These are phyloP conservation scores for Phycomyces nitens DNA, from an alignment of 192 early-diverging fungal species.

Conservation along the genomic window DNA sequence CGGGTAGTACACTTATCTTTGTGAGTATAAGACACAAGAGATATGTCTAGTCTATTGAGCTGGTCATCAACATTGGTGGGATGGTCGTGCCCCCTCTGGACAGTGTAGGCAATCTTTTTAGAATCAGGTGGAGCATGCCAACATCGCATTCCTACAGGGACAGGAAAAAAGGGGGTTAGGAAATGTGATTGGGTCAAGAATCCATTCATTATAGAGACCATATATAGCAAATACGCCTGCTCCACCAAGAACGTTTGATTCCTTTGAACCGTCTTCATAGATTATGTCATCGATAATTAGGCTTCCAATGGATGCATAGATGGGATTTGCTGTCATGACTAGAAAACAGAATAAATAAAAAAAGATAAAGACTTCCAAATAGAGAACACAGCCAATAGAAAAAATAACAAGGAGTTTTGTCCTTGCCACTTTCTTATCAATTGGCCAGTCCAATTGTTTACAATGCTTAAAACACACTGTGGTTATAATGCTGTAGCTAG, in stretches of 20 bases:
- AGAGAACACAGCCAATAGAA: too few relatives aligned
- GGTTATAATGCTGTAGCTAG: too few relatives aligned
- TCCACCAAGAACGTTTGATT: conserved; percentile 33
- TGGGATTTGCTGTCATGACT: background rate
- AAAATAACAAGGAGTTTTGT: too few relatives aligned
- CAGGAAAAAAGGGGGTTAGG: background rate
- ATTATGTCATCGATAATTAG: conserved; percentile 38
- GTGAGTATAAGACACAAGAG: conserved; percentile 22
- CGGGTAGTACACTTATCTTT: conserved; percentile 30
- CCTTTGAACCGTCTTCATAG: conserved; percentile 31
- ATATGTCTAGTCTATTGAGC: conserved; percentile 26
- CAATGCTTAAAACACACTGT: too few relatives aligned
- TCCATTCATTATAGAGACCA: conserved; percentile 19
- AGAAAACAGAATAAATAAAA: background rate
- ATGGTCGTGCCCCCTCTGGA: conserved; percentile 38
- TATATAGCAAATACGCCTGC: conserved; percentile 42
- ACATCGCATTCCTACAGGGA: conserved; percentile 35
- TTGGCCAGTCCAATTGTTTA: too few relatives aligned
- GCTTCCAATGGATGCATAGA: conserved; percentile 25
- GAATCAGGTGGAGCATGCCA: conserved; percentile 32
- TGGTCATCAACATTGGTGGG: conserved; percentile 24
- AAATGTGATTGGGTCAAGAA: background rate
- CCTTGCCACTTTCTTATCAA: too few relatives aligned
- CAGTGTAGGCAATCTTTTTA: conserved; percentile 29
- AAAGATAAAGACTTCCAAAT: too few relatives aligned